Evolutionary conservation across 1,284 basidiomycete genomes (phyloP).

Genomic region (Fistulina hepatica): DNA sequence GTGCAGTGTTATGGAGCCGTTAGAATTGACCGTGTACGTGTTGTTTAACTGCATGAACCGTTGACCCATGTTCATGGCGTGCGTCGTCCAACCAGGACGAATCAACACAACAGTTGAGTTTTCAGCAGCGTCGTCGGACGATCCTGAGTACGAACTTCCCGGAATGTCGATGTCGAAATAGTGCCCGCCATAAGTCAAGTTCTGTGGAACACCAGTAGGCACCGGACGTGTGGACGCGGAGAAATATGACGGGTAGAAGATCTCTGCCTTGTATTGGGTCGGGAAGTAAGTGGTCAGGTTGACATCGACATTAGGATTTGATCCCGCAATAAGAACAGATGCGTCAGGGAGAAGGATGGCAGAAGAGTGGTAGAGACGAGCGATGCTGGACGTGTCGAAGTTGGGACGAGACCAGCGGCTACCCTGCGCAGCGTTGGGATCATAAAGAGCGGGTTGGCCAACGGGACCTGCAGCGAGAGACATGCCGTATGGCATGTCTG

Average conservation of each 20-base stretch:
- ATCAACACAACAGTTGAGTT: slow-evolving; percentile 75
- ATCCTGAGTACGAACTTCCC: slow-evolving; percentile 52
- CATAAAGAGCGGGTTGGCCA: slow-evolving; percentile 64
- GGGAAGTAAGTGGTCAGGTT: slow-evolving; percentile 61
- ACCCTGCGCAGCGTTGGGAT: slow-evolving; percentile 55
- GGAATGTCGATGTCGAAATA: slow-evolving; percentile 60
- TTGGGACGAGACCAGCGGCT: slow-evolving; percentile 65
- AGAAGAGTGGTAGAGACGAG: slow-evolving; percentile 82
- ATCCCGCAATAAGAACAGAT: slow-evolving; percentile 81
- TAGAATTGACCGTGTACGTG: slow-evolving; percentile 69
- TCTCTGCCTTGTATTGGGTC: slow-evolving; percentile 80
- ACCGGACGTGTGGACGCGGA: slow-evolving; percentile 61
- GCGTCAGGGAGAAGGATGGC: slow-evolving; percentile 85
- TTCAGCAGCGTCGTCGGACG: slow-evolving; percentile 58
- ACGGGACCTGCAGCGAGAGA: slow-evolving; percentile 59
- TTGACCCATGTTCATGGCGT: slow-evolving; percentile 93
- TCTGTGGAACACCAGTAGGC: slow-evolving; percentile 61
- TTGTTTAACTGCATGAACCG: slow-evolving; percentile 67
- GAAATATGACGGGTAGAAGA: slow-evolving; percentile 83
- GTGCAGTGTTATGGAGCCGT: slow-evolving; percentile 67
- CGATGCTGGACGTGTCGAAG: slow-evolving; percentile 46
- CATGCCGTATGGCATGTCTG: slow-evolving; percentile 51
- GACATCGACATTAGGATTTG: slow-evolving; percentile 88
- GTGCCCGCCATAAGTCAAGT: slow-evolving; percentile 77
- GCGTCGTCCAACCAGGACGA: slow-evolving; percentile 87